A percentile compares a stretch with the other conserved stretches of the same genome.
These are phyloP conservation scores for Prunus davidiana DNA, from an alignment of 306 rosid genomes.

Conservation along the genomic window DNA sequence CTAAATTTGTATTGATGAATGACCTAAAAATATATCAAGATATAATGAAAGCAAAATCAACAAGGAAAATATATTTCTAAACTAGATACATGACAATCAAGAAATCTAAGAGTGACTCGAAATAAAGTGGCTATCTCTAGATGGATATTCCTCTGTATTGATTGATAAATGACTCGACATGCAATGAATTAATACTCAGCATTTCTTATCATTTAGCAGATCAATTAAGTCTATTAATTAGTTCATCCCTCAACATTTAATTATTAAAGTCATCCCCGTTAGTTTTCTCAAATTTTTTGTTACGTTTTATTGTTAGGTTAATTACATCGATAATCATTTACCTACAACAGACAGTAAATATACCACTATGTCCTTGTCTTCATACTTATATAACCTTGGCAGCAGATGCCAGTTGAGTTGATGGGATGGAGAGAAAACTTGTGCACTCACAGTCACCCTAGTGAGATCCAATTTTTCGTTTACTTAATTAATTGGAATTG, in stretches of 20 bases:
- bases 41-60: background rate
- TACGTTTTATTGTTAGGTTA: background rate
- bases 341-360: background rate
- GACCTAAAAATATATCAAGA: background rate
- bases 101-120: background rate
- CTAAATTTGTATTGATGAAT: background rate
- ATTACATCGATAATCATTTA: background rate
- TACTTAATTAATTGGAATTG: conserved; percentile 59
- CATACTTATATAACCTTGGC: background rate
- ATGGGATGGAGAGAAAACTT: conserved; percentile 22
- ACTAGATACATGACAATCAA: background rate
- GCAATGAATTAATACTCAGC: background rate
- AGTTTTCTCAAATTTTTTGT: background rate
- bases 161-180: background rate
- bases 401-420: conserved; percentile 34
- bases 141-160: background rate
- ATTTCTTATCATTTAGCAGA: background rate
- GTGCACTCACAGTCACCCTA: conserved; percentile 37
- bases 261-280: background rate
- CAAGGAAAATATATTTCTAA: background rate
- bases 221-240: background rate
- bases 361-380: background rate
- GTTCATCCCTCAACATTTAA: background rate
- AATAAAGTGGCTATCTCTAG: background rate
- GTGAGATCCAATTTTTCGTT: conserved; percentile 31